These are phyloP conservation scores for Wickerhamomyces kurtzmanii DNA, from an alignment of 805 yeast genomes.

Conservation along the genomic window DNA sequence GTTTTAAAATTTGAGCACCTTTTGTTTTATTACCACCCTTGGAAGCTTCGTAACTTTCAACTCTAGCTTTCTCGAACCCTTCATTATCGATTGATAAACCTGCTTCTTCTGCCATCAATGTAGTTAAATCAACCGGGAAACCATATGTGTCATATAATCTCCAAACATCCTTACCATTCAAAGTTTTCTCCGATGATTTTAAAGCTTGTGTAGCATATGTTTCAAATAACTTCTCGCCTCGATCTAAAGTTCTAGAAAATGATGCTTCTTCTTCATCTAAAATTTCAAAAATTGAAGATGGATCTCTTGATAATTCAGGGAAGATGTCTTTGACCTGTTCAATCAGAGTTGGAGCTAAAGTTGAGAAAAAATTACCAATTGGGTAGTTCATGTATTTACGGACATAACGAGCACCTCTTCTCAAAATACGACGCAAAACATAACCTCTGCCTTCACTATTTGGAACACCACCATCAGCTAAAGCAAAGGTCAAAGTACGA, in stretches of 20 bases:
- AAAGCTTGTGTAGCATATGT: slow-evolving; percentile 82
- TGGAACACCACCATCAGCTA: slow-evolving; percentile 99
- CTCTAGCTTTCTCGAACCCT: slow-evolving; percentile 86
- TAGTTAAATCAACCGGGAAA: slow-evolving; percentile 96
- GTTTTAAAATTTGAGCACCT: slow-evolving; percentile 55
- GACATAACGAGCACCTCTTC: slow-evolving; percentile 97
- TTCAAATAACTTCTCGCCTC: slow-evolving; percentile 96
- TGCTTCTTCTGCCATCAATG: slow-evolving; percentile 98
- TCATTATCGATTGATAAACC: slow-evolving; percentile 86
- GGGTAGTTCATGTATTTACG: slow-evolving; percentile 95
- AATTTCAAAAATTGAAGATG: slow-evolving; percentile 74
- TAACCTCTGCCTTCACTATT: slow-evolving; percentile 99
- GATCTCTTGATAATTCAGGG: slow-evolving; percentile 80
- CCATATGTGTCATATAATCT: slow-evolving; percentile 97
- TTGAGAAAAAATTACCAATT: slow-evolving; percentile 88
- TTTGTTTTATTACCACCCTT: slow-evolving; percentile 69
- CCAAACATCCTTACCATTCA: slow-evolving; percentile 96
- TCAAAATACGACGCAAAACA: slow-evolving; percentile 89
- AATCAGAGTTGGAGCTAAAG: slow-evolving; percentile 85
- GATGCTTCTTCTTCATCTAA: slow-evolving; percentile 94
- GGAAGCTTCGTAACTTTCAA: slow-evolving; percentile 88
- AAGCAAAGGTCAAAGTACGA: slow-evolving; percentile 90
- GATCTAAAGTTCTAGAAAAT: slow-evolving; percentile 89
- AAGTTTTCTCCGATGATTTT: slow-evolving; percentile 60
- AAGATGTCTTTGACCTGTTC: slow-evolving; percentile 80